phyloP scores from a whole-genome alignment of 768 basidiomycete species.

The Pholiota conissans region DNA sequence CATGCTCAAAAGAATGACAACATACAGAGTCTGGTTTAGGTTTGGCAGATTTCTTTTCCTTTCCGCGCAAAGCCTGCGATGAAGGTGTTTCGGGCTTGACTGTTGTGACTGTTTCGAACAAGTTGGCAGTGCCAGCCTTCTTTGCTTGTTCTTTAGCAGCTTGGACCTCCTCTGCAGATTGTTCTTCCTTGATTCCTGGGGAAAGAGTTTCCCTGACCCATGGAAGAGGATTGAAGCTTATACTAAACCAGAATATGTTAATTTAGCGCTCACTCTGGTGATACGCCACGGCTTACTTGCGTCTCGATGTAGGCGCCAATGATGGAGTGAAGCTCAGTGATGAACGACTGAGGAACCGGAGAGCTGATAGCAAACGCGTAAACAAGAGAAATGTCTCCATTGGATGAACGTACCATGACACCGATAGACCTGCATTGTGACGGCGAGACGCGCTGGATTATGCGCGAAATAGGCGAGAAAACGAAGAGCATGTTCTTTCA shows the following conservation, averaged over 20 bases:
- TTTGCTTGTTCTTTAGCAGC: conserved; percentile 45
- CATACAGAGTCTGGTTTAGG: conserved; percentile 29
- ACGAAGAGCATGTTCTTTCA: not conserved
- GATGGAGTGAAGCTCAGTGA: not conserved
- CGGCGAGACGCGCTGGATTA: conserved; percentile 4
- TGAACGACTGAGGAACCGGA: conserved; percentile 4
- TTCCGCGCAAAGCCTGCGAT: conserved; percentile 11
- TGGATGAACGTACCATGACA: conserved; percentile 21
- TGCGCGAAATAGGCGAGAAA: not conserved
- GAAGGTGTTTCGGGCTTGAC: conserved; percentile 9
- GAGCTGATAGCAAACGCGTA: not conserved
- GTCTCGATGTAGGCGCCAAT: not conserved
- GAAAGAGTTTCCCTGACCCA: conserved; percentile 66
- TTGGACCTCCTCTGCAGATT: conserved; percentile 43
- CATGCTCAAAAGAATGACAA: not conserved
- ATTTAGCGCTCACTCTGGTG: no score
- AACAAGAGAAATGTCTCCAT: not conserved
- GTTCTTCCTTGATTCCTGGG: conserved; percentile 45
- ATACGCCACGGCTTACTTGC: not conserved
- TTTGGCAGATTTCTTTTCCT: conserved; percentile 20
- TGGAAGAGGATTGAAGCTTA: conserved; percentile 55
- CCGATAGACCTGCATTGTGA: conserved; percentile 29
- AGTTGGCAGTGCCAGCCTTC: conserved; percentile 43
- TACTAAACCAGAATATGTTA: conserved; percentile 20
- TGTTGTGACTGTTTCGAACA: conserved; percentile 44